A percentile compares a stretch with the other conserved stretches of the same genome.
phyloP scores from a whole-genome alignment of 2,329 filamentous ascomycete species.

The Cladophialophora psammophila region DNA sequence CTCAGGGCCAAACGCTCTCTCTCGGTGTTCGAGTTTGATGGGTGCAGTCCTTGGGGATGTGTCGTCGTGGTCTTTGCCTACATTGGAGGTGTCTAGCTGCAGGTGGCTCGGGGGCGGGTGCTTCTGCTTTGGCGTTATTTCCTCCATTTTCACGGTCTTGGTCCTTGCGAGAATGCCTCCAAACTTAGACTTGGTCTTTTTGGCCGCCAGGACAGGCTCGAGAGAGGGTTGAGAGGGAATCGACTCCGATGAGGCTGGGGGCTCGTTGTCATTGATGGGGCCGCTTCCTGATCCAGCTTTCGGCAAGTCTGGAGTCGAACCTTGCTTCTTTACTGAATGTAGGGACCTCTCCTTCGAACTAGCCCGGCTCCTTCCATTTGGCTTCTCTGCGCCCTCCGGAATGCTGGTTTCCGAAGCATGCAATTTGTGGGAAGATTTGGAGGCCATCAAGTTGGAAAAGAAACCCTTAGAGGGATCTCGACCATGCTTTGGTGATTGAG shows the following conservation, averaged over 20 bases:
- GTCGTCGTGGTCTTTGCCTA: conserved; percentile 42
- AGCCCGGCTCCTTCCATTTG: conserved; percentile 46
- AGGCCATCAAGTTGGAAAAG: conserved; percentile 56
- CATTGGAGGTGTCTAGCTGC: conserved; percentile 39
- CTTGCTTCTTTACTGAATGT: conserved; percentile 48
- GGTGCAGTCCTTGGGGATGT: conserved; percentile 65
- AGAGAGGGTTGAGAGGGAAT: conserved; percentile 2
- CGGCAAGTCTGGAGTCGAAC: conserved; percentile 53
- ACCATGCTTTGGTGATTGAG: conserved; percentile 49
- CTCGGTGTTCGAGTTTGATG: conserved; percentile 60
- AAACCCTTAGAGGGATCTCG: conserved; percentile 56
- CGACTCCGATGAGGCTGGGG: conserved; percentile 17
- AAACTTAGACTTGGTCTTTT: conserved; percentile 55
- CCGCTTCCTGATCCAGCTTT: conserved; percentile 42
- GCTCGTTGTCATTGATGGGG: conserved; percentile 17
- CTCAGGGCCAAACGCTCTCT: conserved; percentile 72
- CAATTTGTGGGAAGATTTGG: conserved; percentile 53
- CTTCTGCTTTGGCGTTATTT: conserved; percentile 38
- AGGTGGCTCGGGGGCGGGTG: conserved; percentile 28
- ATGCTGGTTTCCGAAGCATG: conserved; percentile 51
- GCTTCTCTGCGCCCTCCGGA: conserved; percentile 43
- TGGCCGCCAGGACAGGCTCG: conserved; percentile 39
- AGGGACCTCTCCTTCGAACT: conserved; percentile 54
- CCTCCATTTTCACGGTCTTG: conserved; percentile 54
- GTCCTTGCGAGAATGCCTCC: conserved; percentile 54